Percentiles rank a stretch among this genome's conserved stretches.
These are phyloP conservation scores for Fusarium beomiforme DNA, from an alignment of 2,329 filamentous ascomycete species.

Conservation along the genomic window DNA sequence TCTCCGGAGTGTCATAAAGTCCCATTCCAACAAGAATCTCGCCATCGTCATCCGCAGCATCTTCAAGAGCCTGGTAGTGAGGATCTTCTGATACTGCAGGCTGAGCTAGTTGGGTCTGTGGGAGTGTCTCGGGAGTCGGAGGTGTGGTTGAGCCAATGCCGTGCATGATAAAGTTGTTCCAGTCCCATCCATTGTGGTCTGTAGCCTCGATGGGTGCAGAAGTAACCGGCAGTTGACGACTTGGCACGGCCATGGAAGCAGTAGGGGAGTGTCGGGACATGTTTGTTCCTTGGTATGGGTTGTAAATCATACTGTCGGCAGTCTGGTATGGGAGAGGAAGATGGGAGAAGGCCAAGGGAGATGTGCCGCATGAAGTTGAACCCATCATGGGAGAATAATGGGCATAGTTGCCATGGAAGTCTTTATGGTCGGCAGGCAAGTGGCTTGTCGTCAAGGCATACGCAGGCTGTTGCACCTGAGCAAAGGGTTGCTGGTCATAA, in stretches of 20 bases:
- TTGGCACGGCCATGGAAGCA: slow-evolving; percentile 40
- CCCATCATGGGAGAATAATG: slow-evolving; percentile 63
- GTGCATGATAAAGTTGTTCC: slow-evolving; percentile 58
- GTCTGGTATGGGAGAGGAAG: slow-evolving; percentile 58
- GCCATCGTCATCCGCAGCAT: slow-evolving; percentile 64
- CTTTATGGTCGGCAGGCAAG: slow-evolving; percentile 53
- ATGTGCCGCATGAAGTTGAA: slow-evolving; percentile 67
- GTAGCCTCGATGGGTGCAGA: slow-evolving; percentile 39
- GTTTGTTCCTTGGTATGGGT: slow-evolving; percentile 53
- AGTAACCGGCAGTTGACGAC: slow-evolving; percentile 42
- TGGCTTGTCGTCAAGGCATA: slow-evolving; percentile 53
- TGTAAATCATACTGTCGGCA: slow-evolving; percentile 52
- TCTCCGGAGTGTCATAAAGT: slow-evolving; percentile 78
- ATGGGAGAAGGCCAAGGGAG: slow-evolving; percentile 66
- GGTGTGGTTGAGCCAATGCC: slow-evolving; percentile 62
- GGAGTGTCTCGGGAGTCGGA: slow-evolving; percentile 68
- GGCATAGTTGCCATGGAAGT: slow-evolving; percentile 53
- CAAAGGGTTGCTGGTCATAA: slow-evolving; percentile 53
- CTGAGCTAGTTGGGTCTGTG: slow-evolving; percentile 60
- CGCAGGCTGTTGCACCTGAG: slow-evolving; percentile 50
- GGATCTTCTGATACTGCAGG: slow-evolving; percentile 61
- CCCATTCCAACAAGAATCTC: slow-evolving; percentile 86
- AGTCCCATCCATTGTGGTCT: slow-evolving; percentile 46
- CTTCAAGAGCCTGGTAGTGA: slow-evolving; percentile 60
- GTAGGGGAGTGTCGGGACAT: slow-evolving; percentile 45